A percentile compares a stretch with the other conserved stretches of the same genome.
These are phyloP conservation scores for Infundibulicybe gibba DNA, from an alignment of 768 basidiomycete species.

Conservation along the genomic window DNA sequence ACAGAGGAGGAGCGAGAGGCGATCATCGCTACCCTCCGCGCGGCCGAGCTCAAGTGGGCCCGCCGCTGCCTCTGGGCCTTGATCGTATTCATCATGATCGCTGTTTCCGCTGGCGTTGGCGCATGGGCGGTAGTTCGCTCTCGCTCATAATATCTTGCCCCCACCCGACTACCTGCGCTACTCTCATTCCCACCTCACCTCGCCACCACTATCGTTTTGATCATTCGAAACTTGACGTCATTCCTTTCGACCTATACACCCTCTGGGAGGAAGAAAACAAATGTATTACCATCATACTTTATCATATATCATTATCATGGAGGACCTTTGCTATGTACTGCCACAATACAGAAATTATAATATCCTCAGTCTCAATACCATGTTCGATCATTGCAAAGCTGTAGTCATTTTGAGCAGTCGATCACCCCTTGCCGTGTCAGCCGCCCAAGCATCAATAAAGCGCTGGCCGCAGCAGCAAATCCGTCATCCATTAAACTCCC, in stretches of 20 bases:
- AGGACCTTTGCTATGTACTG: constrained; percentile 3
- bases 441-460: too few species aligned
- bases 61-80: constrained; percentile 53
- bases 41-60: constrained; percentile 53
- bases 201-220: not conserved
- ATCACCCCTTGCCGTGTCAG: too few species aligned
- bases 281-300: constrained; percentile 9
- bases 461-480: too few species aligned
- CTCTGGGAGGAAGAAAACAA: constrained; percentile 5
- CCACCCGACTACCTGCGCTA: not conserved
- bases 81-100: constrained; percentile 36
- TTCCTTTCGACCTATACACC: not conserved
- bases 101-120: constrained; percentile 23
- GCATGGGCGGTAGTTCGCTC: constrained; percentile 26
- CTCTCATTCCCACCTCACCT: not conserved
- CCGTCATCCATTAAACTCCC: too few species aligned
- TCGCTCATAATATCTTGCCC: constrained; percentile 5
- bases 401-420: too few species aligned
- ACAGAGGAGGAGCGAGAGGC: constrained; percentile 45
- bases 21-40: constrained; percentile 44
- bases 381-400: too few species aligned
- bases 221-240: not conserved
- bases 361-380: too few species aligned
- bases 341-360: too few species aligned
- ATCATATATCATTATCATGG: not conserved